Evolutionary conservation across 2,329 filamentous ascomycete genomes (phyloP).

Genomic region (Aschersonia sp.): DNA sequence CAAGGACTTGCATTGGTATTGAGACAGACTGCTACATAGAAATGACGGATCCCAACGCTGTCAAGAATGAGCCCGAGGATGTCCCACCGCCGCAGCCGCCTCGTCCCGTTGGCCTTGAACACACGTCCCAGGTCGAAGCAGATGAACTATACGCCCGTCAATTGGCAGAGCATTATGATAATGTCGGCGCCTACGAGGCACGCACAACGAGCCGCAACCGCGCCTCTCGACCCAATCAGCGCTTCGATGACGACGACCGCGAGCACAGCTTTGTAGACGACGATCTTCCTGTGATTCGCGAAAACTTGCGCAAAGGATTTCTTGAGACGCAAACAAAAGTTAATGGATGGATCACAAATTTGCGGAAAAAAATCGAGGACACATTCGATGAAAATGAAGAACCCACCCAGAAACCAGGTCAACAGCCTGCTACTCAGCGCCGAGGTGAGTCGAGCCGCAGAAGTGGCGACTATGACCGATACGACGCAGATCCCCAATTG

Average conservation of each 20-base stretch:
- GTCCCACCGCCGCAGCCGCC: conserved; percentile 65
- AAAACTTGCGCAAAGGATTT: conserved; percentile 91
- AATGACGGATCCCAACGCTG: conserved; percentile 68
- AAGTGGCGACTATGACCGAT: conserved; percentile 80
- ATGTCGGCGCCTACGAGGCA: conserved; percentile 40
- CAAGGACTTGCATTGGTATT: neutral
- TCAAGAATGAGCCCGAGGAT: conserved; percentile 34
- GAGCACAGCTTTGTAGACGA: conserved; percentile 93
- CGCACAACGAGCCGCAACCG: conserved; percentile 32
- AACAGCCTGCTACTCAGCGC: conserved; percentile 22
- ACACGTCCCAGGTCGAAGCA: conserved; percentile 70
- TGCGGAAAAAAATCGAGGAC: conserved; percentile 90
- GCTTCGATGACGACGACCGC: conserved; percentile 38
- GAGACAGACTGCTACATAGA: conserved; percentile 24
- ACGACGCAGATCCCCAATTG: conserved; percentile 87
- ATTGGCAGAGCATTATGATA: conserved; percentile 81
- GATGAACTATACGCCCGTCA: conserved; percentile 89
- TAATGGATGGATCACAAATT: conserved; percentile 78
- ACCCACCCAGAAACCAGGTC: conserved; percentile 12
- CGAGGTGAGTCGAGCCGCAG: conserved; percentile 50
- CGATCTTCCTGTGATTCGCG: conserved; percentile 81
- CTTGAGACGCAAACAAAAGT: conserved; percentile 85
- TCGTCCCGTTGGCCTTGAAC: conserved; percentile 48
- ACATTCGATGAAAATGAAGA: conserved; percentile 61
- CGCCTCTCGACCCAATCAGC: conserved; percentile 24